A percentile compares a stretch with the other conserved stretches of the same genome.
These are phyloP conservation scores for Rubia balearica DNA, from an alignment of 305 asterid species.

Conservation along the genomic window DNA sequence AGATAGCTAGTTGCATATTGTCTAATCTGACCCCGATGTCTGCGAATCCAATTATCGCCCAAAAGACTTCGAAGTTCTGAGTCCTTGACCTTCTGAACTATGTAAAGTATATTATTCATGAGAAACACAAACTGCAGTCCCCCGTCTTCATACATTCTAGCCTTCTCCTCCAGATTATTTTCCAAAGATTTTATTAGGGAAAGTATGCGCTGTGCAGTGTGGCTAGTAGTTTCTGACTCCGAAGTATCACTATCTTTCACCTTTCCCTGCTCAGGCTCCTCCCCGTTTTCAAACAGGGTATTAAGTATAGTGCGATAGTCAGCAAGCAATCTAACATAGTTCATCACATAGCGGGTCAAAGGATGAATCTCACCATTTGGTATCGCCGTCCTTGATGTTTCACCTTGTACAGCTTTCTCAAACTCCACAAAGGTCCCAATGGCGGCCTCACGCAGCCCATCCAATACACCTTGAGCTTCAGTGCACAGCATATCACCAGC, in stretches of 20 bases:
- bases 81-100: constrained; percentile 84
- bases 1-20: constrained; percentile 84
- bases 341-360: constrained; percentile 87
- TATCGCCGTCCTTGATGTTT: constrained; percentile 64
- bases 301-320: constrained; percentile 77
- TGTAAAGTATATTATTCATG: constrained; percentile 84
- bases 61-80: constrained; percentile 67
- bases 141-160: constrained; percentile 68
- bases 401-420: constrained; percentile 89
- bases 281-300: constrained; percentile 44
- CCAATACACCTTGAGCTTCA: constrained; percentile 84
- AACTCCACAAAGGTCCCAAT: constrained; percentile 85
- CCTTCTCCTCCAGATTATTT: constrained; percentile 73
- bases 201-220: constrained; percentile 47
- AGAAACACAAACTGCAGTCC: constrained; percentile 76
- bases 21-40: constrained; percentile 64
- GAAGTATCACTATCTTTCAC: constrained; percentile 30
- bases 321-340: constrained; percentile 75
- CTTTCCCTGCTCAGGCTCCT: constrained; percentile 21
- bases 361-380: constrained; percentile 91
- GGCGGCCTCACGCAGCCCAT: constrained; percentile 71
- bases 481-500: constrained; percentile 75
- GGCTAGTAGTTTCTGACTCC: constrained; percentile 47
- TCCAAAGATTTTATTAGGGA: constrained; percentile 63
- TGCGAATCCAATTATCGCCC: constrained; percentile 85